phyloP scores from a whole-genome alignment of 2,329 filamentous ascomycete genomes.

The Lachnellula hyalina region DNA sequence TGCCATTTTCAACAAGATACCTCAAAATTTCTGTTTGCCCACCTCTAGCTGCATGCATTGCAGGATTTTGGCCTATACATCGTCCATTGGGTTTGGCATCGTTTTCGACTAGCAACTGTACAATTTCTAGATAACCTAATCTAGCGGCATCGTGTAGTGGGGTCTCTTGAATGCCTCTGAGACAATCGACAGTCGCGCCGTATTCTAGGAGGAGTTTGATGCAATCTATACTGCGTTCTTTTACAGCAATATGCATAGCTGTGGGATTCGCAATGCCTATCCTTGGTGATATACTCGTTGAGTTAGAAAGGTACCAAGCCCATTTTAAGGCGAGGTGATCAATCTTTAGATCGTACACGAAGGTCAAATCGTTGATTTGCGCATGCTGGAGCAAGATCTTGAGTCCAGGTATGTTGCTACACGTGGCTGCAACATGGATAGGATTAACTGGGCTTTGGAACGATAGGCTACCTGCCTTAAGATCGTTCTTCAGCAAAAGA shows the following conservation, averaged over 20 bases:
- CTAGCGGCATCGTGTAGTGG: neutral
- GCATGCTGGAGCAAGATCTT: neutral
- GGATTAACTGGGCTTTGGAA: conserved; percentile 1
- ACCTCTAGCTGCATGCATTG: neutral
- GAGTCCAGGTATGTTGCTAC: neutral
- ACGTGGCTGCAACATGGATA: neutral
- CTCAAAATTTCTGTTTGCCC: neutral
- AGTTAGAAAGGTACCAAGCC: neutral
- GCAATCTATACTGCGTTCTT: neutral
- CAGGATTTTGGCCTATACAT: neutral
- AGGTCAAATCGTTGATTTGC: neutral
- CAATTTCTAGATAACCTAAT: neutral
- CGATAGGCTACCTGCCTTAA: neutral
- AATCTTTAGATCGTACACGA: neutral
- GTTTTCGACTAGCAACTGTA: neutral
- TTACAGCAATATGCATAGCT: neutral
- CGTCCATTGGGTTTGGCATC: neutral
- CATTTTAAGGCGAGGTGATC: neutral
- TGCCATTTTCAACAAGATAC: neutral
- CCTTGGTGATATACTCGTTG: neutral
- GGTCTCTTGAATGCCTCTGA: neutral
- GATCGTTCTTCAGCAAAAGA: neutral
- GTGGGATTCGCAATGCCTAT: neutral
- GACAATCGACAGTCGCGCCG: neutral
- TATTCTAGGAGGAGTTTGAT: neutral